Evolutionary conservation across 164 flowering plant species (phyloP).

Genomic region (Magnolia officinalis): DNA sequence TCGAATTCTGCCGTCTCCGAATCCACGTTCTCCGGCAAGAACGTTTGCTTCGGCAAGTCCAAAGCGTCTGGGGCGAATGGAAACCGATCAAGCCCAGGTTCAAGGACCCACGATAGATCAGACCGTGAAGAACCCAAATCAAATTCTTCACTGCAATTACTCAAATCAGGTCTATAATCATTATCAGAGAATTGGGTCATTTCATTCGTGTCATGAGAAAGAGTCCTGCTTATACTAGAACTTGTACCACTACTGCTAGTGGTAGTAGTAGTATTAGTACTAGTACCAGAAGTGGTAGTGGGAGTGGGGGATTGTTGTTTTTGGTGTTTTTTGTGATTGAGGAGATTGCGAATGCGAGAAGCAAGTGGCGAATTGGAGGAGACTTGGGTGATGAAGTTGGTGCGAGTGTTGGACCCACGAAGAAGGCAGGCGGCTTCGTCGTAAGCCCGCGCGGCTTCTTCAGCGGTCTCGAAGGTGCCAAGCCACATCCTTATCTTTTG

Average conservation of each 20-base stretch:
- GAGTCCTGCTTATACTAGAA: neutral
- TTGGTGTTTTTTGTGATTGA: conserved; percentile 42
- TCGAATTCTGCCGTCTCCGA: conserved; percentile 52
- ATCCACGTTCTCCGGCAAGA: conserved; percentile 11
- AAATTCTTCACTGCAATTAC: conserved; percentile 33
- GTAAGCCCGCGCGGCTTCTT: conserved; percentile 80
- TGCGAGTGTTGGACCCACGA: conserved; percentile 75
- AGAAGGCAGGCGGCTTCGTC: conserved; percentile 92
- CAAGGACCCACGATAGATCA: conserved; percentile 33
- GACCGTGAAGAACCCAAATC: conserved; percentile 27
- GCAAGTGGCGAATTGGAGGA: conserved; percentile 68
- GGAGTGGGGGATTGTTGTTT: conserved; percentile 5
- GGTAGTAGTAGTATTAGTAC: conserved; percentile 3
- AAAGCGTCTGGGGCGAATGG: conserved; percentile 29
- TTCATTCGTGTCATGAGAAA: neutral
- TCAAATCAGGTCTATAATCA: conserved; percentile 64
- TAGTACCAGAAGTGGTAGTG: conserved; percentile 3
- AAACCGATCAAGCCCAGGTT: conserved; percentile 27
- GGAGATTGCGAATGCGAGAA: conserved; percentile 58
- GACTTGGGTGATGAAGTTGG: conserved; percentile 65
- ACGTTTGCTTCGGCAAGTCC: conserved; percentile 33
- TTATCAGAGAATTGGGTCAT: conserved; percentile 37
- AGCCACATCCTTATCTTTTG: conserved; percentile 92
- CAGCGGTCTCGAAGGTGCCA: conserved; percentile 82
- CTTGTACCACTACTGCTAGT: conserved; percentile 6